Conservation (phyloP, 306 rosid species). For the Medicago ruthenica region DNA sequence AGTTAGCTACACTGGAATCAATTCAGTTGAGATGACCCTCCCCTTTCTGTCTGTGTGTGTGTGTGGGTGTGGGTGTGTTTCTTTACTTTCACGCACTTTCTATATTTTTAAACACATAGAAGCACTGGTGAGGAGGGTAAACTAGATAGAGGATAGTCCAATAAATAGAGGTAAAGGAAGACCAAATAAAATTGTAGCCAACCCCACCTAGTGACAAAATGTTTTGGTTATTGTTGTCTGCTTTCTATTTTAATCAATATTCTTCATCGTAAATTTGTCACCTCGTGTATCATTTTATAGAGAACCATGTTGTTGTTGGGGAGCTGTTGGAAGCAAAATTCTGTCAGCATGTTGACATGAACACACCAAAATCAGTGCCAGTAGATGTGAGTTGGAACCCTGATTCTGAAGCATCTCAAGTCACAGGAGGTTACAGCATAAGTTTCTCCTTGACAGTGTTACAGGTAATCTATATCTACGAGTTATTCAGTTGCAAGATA, state of each 20-base stretch:
- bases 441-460: constrained; percentile 95
- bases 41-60: too few species aligned
- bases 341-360: constrained; percentile 67
- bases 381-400: constrained; percentile 73
- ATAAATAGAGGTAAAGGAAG: not conserved
- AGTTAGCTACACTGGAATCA: not conserved
- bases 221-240: constrained; percentile 21
- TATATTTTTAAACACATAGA: too few species aligned
- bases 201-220: not conserved
- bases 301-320: constrained; percentile 94
- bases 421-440: constrained; percentile 92
- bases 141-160: too few species aligned
- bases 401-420: constrained; percentile 91
- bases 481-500: constrained; percentile 31
- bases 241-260: constrained; percentile 26
- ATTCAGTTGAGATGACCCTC: not conserved
- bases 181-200: constrained; percentile 12
- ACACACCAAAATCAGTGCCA: constrained; percentile 76
- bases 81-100: too few species aligned
- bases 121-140: too few species aligned
- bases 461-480: constrained; percentile 63
- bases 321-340: constrained; percentile 88
- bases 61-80: too few species aligned
- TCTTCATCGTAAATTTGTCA: constrained; percentile 41
- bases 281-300: constrained; percentile 54